These are phyloP conservation scores for Sanghuangporus sanghuang DNA, from an alignment of 1,284 basidiomycete species.

Conservation along the genomic window DNA sequence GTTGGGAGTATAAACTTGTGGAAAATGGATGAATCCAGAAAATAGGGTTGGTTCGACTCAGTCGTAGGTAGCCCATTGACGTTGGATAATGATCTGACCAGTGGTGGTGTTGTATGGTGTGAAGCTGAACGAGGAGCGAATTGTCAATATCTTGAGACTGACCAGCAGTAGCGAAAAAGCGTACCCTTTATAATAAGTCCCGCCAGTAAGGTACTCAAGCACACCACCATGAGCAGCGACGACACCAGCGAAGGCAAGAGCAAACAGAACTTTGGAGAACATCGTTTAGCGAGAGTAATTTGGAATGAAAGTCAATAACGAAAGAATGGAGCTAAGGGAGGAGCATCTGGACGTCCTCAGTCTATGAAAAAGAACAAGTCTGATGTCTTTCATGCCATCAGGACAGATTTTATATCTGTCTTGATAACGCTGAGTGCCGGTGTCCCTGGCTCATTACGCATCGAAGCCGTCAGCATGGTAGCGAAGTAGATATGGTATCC, in stretches of 20 bases:
- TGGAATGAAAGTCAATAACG: background rate
- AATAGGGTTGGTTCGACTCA: slow-evolving; percentile 17
- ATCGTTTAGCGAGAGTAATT: background rate
- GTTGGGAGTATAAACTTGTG: slow-evolving; percentile 26
- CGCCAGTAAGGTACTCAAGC: background rate
- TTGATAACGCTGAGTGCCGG: background rate
- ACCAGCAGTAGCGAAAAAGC: slow-evolving; percentile 1
- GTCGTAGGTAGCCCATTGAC: slow-evolving; percentile 50
- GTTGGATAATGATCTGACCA: slow-evolving; percentile 49
- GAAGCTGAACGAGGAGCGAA: slow-evolving; percentile 27
- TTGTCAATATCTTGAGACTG: slow-evolving; percentile 26
- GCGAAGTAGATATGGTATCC: background rate
- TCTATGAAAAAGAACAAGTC: background rate
- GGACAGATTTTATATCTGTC: background rate
- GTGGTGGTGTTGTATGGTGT: slow-evolving; percentile 35
- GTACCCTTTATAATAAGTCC: background rate
- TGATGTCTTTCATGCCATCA: background rate
- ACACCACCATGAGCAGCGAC: slow-evolving; percentile 6
- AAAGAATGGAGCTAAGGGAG: background rate
- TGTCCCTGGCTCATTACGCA: background rate
- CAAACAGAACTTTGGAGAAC: slow-evolving; percentile 5
- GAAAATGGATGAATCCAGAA: background rate
- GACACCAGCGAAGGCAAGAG: slow-evolving; percentile 8
- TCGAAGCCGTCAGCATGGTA: background rate
- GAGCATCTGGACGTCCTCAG: background rate